Base-by-base conservation (phyloP, 2,329 filamentous ascomycete species). In the Fusarium verrucosum region DNA sequence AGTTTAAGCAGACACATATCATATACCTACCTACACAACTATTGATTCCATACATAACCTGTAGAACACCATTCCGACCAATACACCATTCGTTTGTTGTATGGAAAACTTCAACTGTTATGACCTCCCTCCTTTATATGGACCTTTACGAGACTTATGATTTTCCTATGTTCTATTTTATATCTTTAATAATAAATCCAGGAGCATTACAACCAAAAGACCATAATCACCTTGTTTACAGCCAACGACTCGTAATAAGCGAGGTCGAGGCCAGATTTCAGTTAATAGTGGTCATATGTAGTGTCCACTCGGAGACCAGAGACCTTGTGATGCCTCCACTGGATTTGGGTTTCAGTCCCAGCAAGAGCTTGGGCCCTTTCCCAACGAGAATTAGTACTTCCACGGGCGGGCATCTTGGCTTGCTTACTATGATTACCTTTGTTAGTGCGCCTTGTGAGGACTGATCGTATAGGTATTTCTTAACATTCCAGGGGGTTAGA, bases 141-240 rank as follows among this genome's bases (percentile, higher is more conserved):
- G 70, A 73, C 56, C 68, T 65, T 71, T 51, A 73, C 61, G 72
- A 73, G 61, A 67, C 69, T 71, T 60, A 73, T 63, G 72, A 73
- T 73, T 71, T 71, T 65, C 58, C 55, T 65, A n/a, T 70, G 62
- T 66, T 45, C 26, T 44, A 43, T 28, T 26, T 45, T 42, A 50
- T 28, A 40, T 54, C 59, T 58, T 66, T 36, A 54, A 47, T 51
- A 67, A 55, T 37, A 42, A 57, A 57, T 40, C 62, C 19, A 55
- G 54, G 65, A 64, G 49, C 56, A 50, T 35, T 56, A 52, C 58
- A 57, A 28, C 58, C 44, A 54, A 58, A 67, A 68, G 61, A 62
- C 46, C 61, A 60, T 64, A 72, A 72, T 71, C 58, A 67, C 44
- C 56, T 49, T 62, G 58, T 52, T 53, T n/a, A n/a, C 46, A 58